Evolutionary conservation across 129 eudicot genomes (phyloP).

Genomic region (Pseudognaphalium luteoalbum): DNA sequence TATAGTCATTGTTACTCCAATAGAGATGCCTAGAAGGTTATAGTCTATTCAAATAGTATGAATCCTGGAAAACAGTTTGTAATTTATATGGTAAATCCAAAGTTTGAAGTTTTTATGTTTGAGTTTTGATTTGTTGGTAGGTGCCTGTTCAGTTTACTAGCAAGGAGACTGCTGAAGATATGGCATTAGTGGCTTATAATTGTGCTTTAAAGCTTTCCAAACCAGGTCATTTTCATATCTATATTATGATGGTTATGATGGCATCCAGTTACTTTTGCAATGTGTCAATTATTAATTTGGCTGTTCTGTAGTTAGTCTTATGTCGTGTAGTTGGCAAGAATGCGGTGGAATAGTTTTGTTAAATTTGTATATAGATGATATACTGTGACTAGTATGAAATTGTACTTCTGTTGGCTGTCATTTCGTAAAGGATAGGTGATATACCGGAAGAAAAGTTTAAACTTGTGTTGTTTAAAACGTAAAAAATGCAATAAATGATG

Average conservation of each 20-base stretch:
- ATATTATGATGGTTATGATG: neutral
- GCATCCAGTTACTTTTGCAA: neutral
- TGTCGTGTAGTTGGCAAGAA: neutral
- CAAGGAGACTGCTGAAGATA: constrained; percentile 75
- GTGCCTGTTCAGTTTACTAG: constrained; percentile 69
- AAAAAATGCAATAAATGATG: no score
- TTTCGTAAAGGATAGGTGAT: neutral
- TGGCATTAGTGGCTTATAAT: constrained; percentile 90
- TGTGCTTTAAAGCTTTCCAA: constrained; percentile 80
- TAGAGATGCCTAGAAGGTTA: no score
- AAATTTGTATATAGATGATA: constrained; percentile 9
- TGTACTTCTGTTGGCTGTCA: neutral
- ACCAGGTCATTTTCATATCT: constrained; percentile 51
- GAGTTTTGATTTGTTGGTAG: constrained; percentile 25
- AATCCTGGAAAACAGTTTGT: no score
- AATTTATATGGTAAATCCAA: no score
- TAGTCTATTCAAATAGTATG: neutral
- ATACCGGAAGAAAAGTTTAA: neutral
- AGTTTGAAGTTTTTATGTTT: no score
- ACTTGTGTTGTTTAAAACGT: no score
- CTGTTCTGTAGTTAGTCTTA: neutral
- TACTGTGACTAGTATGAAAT: neutral
- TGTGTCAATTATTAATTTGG: neutral
- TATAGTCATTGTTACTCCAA: no score
- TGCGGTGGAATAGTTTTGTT: neutral